Evolutionary conservation across 495 filamentous ascomycete genomes (phyloP).

Genomic region (Lophiotrema nucula): DNA sequence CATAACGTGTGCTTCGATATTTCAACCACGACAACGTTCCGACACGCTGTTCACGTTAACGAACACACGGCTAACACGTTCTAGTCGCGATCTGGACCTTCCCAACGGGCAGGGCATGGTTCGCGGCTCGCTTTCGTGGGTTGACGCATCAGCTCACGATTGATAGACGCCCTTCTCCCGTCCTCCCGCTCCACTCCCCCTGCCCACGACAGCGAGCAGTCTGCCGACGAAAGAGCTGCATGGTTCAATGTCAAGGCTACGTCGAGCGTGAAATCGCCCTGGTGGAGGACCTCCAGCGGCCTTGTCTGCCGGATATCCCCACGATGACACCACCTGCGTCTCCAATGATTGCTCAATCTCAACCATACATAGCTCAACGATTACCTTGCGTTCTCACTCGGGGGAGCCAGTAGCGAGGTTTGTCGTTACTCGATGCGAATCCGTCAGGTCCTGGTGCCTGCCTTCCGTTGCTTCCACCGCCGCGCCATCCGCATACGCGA

Average conservation of each 20-base stretch:
- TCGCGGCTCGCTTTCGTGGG: too few species aligned
- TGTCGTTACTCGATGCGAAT: conserved; percentile 32
- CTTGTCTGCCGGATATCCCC: neutral
- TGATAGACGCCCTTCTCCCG: too few species aligned
- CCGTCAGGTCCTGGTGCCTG: conserved; percentile 7
- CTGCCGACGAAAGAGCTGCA: too few species aligned
- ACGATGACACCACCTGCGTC: conserved; percentile 21
- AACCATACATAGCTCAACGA: conserved; percentile 23
- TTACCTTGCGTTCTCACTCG: conserved; percentile 12
- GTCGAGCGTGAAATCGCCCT: too few species aligned
- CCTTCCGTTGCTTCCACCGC: neutral
- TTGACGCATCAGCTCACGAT: neutral
- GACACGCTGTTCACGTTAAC: too few species aligned
- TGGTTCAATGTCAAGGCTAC: too few species aligned
- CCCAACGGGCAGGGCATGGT: too few species aligned
- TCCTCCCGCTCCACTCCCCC: neutral
- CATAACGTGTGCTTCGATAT: conserved; percentile 19
- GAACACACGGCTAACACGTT: too few species aligned
- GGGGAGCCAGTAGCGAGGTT: neutral
- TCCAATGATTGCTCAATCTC: conserved; percentile 20
- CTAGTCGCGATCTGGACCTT: too few species aligned
- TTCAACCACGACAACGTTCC: conserved; percentile 21
- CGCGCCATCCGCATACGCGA: neutral
- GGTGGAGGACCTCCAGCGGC: too few species aligned
- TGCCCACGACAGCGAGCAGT: neutral